Evolutionary conservation across 306 rosid genomes (phyloP).

Genomic region (Casuarina equisetifolia): DNA sequence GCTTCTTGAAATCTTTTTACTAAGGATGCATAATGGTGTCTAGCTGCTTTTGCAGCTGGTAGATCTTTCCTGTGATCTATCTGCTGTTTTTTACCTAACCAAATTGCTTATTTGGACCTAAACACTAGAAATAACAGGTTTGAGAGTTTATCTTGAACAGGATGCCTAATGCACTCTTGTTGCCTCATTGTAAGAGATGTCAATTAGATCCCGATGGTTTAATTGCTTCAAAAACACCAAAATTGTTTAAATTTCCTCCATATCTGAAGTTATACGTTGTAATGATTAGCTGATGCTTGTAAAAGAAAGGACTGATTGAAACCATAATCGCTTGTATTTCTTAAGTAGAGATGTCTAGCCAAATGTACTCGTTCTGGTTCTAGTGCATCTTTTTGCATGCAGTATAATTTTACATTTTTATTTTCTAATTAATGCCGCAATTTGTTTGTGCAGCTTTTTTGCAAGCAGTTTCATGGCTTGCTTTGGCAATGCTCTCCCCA

Average conservation of each 20-base stretch:
- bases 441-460: slow-evolving; percentile 68
- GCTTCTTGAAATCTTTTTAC: neutral
- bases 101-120: neutral
- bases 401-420: neutral
- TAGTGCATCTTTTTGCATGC: neutral
- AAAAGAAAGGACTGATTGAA: neutral
- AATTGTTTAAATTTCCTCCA: neutral
- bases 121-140: too few species aligned
- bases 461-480: slow-evolving; percentile 89
- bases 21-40: neutral
- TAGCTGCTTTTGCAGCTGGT: neutral
- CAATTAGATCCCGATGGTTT: neutral
- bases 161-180: neutral
- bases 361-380: neutral
- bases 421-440: neutral
- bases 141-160: neutral
- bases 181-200: neutral
- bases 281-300: neutral
- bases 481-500: slow-evolving; percentile 60
- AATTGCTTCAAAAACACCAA: neutral
- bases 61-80: too few species aligned
- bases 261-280: neutral
- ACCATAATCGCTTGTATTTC: neutral
- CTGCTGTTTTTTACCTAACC: neutral
- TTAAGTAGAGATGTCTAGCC: neutral